Conservation (phyloP, 805 yeast species). For the Schwanniomyces occidentalis region DNA sequence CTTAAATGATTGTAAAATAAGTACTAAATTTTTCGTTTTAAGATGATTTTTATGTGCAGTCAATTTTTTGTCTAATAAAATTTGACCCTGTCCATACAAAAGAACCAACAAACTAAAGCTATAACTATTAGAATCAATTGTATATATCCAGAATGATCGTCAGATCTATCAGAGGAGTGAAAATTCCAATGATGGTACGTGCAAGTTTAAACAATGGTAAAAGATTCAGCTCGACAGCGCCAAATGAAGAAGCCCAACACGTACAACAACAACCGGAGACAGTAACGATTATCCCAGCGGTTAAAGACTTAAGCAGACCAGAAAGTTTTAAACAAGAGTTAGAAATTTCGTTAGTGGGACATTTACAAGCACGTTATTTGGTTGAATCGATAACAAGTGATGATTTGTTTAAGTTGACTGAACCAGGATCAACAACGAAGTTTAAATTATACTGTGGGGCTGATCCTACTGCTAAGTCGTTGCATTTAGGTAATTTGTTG, state of each 20-base stretch:
- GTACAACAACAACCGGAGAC: conserved; percentile 25
- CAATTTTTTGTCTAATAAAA: too few species aligned
- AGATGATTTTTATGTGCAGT: too few species aligned
- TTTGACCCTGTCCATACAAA: too few species aligned
- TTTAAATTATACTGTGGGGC: conserved; percentile 87
- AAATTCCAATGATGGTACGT: neutral
- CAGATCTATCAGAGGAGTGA: too few species aligned
- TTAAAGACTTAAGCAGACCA: conserved; percentile 23
- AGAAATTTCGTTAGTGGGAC: conserved; percentile 33
- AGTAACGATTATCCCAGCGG: conserved; percentile 40
- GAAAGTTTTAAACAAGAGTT: conserved; percentile 22
- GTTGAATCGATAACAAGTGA: conserved; percentile 42
- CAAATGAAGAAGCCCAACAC: neutral
- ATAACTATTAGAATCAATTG: too few species aligned
- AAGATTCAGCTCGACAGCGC: neutral
- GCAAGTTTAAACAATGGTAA: neutral
- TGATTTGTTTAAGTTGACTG: conserved; percentile 33
- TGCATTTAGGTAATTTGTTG: conserved; percentile 87
- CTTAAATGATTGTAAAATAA: too few species aligned
- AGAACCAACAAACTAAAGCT: too few species aligned
- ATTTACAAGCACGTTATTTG: conserved; percentile 35
- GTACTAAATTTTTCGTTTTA: too few species aligned
- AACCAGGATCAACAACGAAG: conserved; percentile 26
- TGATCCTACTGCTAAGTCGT: conserved; percentile 88
- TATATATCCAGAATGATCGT: too few species aligned